phyloP scores from a whole-genome alignment of 345 rosid species.

The Ceriops tagal region DNA sequence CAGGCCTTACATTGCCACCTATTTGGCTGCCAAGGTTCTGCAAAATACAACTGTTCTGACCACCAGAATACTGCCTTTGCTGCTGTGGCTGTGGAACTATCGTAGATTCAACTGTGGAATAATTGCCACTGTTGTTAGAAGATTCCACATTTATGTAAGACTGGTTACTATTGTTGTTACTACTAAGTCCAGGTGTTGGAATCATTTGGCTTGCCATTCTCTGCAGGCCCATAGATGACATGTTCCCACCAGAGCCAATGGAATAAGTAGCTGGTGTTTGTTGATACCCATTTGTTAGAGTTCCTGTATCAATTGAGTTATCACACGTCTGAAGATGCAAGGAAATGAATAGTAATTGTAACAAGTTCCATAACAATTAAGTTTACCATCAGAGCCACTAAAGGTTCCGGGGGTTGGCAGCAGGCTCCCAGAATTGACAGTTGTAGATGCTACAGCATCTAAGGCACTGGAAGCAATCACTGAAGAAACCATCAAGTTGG shows the following conservation, averaged over 20 bases:
- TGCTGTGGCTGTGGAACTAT: constrained; percentile 55
- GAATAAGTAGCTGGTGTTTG: constrained; percentile 58
- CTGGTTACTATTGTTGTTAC: constrained; percentile 31
- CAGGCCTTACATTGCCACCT: constrained; percentile 54
- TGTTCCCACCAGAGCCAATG: constrained; percentile 67
- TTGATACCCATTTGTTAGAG: constrained; percentile 60
- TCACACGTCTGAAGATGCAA: constrained; percentile 10
- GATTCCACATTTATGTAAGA: constrained; percentile 64
- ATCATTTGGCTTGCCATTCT: constrained; percentile 79
- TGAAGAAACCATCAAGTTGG: constrained; percentile 53
- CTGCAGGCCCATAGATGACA: constrained; percentile 61
- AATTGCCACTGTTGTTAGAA: constrained; percentile 53
- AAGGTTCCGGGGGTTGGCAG: constrained; percentile 48
- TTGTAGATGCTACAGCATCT: constrained; percentile 45
- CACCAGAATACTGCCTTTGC: constrained; percentile 59
- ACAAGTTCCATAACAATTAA: background rate
- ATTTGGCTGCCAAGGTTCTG: constrained; percentile 70
- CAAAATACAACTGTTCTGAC: constrained; percentile 66
- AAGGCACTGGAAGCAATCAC: constrained; percentile 45
- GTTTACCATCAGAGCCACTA: constrained; percentile 46
- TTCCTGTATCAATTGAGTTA: constrained; percentile 42
- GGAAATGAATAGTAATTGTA: constrained; percentile 1
- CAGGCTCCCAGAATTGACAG: constrained; percentile 48
- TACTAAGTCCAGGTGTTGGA: constrained; percentile 86
- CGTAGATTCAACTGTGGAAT: constrained; percentile 65